Base-by-base conservation (phyloP, 2,329 filamentous ascomycete genomes). In the Calonectria ilicicola region DNA sequence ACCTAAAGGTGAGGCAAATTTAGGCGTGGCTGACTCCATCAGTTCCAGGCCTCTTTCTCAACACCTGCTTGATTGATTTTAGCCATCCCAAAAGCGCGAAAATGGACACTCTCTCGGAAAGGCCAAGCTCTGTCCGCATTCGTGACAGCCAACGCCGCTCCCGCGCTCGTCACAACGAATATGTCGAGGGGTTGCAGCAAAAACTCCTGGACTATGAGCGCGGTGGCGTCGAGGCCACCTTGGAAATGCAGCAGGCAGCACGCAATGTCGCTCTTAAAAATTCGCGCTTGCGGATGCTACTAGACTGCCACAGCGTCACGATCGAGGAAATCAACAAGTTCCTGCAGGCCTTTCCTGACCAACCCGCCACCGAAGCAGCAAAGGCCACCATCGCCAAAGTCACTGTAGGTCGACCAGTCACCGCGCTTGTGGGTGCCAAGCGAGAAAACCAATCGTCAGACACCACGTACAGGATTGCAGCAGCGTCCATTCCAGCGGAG, bases 81-180 rank as follows among this genome's bases (percentile, higher is more conserved):
- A n/a, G n/a, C n/a, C n/a, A n/a, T n/a, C n/a, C n/a, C n/a, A n/a
- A n/a, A n/a, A n/a, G n/a, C n/a, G n/a, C n/a, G n/a, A n/a, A n/a
- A n/a, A n/a, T n/a, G n/a, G n/a, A n/a, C n/a, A n/a, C n/a, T n/a
- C n/a, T n/a, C n/a, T n/a, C n/a, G n/a, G n/a, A n/a, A n/a, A n/a
- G n/a, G n/a, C n/a, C n/a, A n/a, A n/a, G n/a, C n/a, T n/a, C 82
- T 66, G 72, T 83, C 67, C 85, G 85, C 68, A 86, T 86, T 75
- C 85, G 88, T 74, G 85, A 89, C 74, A 90, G 88, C 79, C 89
- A 91, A 81, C 87, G 88, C 58, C 87, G 86, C 42, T 89, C 86
- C 19, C 85, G 89, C 42, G 87, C 86, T 32, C 87, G 89, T 44
- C 86, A 85, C 38, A 87, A 86, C 71, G 88, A 89, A 73, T 87